Percentiles rank a stretch among this genome's conserved stretches.
phyloP scores from a whole-genome alignment of 176 grass and related monocot species.

The Lolium multiflorum region DNA sequence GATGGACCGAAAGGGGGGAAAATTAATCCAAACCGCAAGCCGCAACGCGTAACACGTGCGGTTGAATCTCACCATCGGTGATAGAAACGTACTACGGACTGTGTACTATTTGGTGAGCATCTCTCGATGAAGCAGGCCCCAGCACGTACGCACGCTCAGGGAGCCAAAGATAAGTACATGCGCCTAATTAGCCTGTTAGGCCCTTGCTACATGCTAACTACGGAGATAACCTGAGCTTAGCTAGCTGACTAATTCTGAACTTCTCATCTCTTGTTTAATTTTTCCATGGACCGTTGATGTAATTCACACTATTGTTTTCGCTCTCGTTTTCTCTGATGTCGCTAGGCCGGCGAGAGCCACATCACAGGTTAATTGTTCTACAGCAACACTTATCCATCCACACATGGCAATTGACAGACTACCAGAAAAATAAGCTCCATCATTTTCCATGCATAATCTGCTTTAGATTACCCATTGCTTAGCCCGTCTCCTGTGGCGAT shows the following conservation, averaged over 20 bases:
- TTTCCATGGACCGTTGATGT: background rate
- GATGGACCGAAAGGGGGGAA: background rate
- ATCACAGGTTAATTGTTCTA: background rate
- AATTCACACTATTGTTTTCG: constrained; percentile 7
- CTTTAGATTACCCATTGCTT: background rate
- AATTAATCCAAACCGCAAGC: background rate
- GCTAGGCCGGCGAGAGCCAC: background rate
- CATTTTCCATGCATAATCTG: constrained; percentile 27
- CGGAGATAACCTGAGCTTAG: background rate
- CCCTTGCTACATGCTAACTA: background rate
- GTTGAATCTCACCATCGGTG: background rate
- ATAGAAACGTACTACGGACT: background rate
- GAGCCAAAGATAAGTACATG: background rate
- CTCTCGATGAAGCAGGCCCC: background rate
- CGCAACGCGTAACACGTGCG: constrained; percentile 15
- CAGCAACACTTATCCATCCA: constrained; percentile 35
- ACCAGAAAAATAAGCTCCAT: constrained; percentile 1
- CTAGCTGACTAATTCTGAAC: background rate
- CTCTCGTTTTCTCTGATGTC: constrained; percentile 17
- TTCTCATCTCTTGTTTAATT: background rate
- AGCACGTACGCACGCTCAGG: background rate
- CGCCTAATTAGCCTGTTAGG: background rate
- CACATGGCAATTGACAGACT: constrained; percentile 12
- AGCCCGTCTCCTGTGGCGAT: no score
- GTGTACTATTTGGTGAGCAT: background rate